Conservation (phyloP, 2,329 filamentous ascomycete species). For the Pseudodiploospora longispora region DNA sequence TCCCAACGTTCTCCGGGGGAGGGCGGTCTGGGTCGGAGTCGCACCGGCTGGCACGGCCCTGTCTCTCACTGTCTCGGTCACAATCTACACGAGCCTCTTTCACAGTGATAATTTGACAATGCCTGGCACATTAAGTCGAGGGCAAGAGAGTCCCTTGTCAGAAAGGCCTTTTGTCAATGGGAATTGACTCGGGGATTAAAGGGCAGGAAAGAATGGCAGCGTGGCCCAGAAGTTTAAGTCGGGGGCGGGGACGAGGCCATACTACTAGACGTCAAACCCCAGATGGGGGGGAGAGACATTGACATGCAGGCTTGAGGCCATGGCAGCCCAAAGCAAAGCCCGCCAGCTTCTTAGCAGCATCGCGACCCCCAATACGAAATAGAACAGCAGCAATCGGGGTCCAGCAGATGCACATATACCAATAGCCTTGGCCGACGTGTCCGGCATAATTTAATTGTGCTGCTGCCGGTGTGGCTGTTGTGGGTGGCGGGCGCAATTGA, state of each 20-base stretch:
- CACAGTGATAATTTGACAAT: no score
- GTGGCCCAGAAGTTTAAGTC: constrained; percentile 9
- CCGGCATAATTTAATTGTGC: constrained; percentile 3
- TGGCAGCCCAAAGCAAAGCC: constrained; percentile 9
- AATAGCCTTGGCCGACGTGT: constrained; percentile 4
- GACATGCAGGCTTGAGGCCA: constrained; percentile 1
- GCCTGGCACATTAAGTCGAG: no score
- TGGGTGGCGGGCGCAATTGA: neutral
- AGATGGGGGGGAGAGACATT: neutral
- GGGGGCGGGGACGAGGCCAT: constrained; percentile 7
- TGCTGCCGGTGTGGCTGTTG: neutral
- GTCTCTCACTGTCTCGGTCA: no score
- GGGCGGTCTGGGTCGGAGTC: no score
- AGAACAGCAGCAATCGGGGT: no score
- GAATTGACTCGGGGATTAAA: neutral
- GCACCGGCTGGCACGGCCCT: no score
- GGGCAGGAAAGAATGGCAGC: constrained; percentile 8
- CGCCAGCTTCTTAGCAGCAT: neutral
- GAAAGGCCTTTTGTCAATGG: no score
- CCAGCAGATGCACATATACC: constrained; percentile 1
- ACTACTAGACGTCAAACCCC: constrained; percentile 7
- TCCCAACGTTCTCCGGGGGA: no score
- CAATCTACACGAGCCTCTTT: no score
- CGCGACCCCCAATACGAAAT: neutral
- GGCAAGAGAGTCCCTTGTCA: no score